Evolutionary conservation across 169 alveolate species (phyloP), one percentile per base, ranked within the genome.

Genomic region (Cryptosporidium baileyi): DNA sequence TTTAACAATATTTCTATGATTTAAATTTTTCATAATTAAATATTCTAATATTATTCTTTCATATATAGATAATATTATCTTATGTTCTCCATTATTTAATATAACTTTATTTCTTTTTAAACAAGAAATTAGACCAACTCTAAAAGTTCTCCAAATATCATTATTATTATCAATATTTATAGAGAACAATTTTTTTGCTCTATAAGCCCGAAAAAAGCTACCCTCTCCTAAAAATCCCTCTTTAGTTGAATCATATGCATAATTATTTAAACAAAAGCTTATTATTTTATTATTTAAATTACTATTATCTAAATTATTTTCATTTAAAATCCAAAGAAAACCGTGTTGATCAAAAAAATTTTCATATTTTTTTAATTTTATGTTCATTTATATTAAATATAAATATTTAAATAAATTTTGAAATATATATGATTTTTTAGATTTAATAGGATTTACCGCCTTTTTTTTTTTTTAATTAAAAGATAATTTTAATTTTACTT

Each of bases 151-250:
- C 9, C 28, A 57, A 17, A 38, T 15, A 22, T 22, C 44, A 24
- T 34, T 45, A 57, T 2, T 54, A 19, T 61, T 44, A 26, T 65
- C 81, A 2, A 9, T 43, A 36, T 30, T 19, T 52, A 19, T 17
- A 34, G 38, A 74, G 24, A 52, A 34, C 40, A 54, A 44, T 54
- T 9, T 57, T 28, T 43, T 74, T 30, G 49, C 85, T n/a, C 67
- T 74, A 59, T 54, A 74, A 22, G 85, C 85, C 30, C 85, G 49
- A 74, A 74, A 74, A 61, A 40, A 74, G 34, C 85, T 74, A 51
- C 85, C 85, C 36, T 74, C 74, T 11, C 85, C 85, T 38, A 74
- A 74, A 24, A 74, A 74, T 52, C 85, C 85, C 9, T 74, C 85
- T 34, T 40, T 74, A 32, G 85, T 52, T n/a, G 67, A 36, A 43